Evolutionary conservation across 257 asterid species (phyloP).

Genomic region (Nicotiana tomentosiformis): DNA sequence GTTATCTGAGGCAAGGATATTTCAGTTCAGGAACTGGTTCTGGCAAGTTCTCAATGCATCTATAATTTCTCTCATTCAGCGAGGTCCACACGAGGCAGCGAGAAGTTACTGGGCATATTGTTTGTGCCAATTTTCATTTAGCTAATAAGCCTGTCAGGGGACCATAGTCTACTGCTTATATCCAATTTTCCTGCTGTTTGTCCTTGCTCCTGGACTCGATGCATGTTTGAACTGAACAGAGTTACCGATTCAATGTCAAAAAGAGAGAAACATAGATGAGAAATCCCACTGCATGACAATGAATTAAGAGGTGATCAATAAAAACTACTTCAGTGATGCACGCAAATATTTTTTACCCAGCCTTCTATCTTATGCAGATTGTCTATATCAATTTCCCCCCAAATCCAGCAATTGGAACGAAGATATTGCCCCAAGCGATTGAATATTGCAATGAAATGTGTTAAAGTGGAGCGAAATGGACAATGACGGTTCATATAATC

Average conservation of each 20-base stretch:
- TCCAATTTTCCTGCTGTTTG: not conserved
- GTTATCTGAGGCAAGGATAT: not conserved
- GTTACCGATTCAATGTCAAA: not conserved
- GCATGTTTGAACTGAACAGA: not conserved
- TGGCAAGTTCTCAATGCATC: not conserved
- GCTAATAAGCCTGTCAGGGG: not conserved
- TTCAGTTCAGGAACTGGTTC: not conserved
- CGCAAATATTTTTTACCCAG: not conserved
- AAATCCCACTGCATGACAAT: not conserved
- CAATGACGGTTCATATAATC: not conserved
- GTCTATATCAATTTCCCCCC: not conserved
- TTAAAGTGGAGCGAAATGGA: not conserved
- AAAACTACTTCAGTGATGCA: not conserved
- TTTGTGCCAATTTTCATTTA: not conserved
- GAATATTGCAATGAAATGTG: not conserved
- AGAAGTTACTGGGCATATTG: not conserved
- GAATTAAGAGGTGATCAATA: not conserved
- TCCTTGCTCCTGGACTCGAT: not conserved
- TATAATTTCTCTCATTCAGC: not conserved
- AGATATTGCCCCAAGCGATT: not conserved
- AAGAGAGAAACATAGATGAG: not conserved
- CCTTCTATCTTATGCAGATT: not conserved
- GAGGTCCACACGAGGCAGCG: not conserved
- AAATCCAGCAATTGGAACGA: not conserved
- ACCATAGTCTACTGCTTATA: not conserved